Evolutionary conservation across 2,329 filamentous ascomycete species (phyloP).

Genomic region (Volutella citrinella): DNA sequence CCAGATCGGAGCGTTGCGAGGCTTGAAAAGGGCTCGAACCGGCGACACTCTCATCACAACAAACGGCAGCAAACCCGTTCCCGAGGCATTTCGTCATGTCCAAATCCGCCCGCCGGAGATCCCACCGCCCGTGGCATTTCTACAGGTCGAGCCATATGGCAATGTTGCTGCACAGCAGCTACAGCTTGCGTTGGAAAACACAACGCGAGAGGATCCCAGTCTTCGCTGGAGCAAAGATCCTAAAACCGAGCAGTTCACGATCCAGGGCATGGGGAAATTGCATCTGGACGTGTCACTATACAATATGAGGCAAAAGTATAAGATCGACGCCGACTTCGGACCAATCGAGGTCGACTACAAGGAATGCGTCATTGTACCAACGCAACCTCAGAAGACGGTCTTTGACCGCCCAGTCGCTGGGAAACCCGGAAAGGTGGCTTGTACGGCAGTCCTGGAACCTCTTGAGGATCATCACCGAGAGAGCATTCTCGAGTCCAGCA

Average conservation of each 20-base stretch:
- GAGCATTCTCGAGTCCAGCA: conserved; percentile 37
- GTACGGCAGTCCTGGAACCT: conserved; percentile 66
- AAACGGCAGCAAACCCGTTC: conserved; percentile 57
- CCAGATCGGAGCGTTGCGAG: conserved; percentile 91
- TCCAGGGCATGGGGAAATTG: conserved; percentile 94
- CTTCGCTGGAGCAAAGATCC: conserved; percentile 80
- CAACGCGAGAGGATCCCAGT: conserved; percentile 90
- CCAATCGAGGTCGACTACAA: conserved; percentile 94
- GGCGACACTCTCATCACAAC: conserved; percentile 88
- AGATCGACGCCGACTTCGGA: conserved; percentile 81
- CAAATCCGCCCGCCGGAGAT: conserved; percentile 86
- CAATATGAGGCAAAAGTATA: conserved; percentile 83
- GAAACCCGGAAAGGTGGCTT: conserved; percentile 74
- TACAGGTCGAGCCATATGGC: conserved; percentile 82
- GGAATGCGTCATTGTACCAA: conserved; percentile 66
- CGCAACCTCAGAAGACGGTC: conserved; percentile 54
- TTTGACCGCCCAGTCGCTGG: conserved; percentile 81
- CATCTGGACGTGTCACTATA: conserved; percentile 93
- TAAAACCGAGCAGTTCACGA: conserved; percentile 87
- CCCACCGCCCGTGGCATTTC: conserved; percentile 92
- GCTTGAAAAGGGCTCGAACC: conserved; percentile 86
- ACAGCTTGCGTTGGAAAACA: conserved; percentile 69
- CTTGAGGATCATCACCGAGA: conserved; percentile 43
- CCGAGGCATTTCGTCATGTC: conserved; percentile 66
- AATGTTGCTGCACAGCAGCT: conserved; percentile 77